Conservation (phyloP, 2,329 filamentous ascomycete species). For the Cladosporium austrohemisphaericum region DNA sequence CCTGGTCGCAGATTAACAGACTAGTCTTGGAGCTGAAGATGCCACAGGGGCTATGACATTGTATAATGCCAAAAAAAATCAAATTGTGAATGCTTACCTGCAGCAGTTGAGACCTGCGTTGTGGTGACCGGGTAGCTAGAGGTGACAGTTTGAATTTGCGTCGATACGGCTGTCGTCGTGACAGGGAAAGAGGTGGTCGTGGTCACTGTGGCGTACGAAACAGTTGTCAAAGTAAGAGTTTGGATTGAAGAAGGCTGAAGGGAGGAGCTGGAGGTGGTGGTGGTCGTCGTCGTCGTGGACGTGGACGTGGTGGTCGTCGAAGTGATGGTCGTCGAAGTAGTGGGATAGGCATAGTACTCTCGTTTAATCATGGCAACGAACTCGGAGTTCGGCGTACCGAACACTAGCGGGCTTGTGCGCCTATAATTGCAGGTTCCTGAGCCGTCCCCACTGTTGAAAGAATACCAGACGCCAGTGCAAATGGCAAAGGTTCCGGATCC, state of each 20-base stretch:
- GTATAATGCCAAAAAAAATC: no score
- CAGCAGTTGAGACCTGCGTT: background rate
- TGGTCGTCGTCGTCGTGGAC: background rate
- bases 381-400: no score
- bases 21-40: no score
- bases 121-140: constrained; percentile 2
- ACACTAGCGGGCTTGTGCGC: no score
- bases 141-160: constrained; percentile 1
- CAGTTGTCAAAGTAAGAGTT: background rate
- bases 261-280: background rate
- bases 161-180: constrained; percentile 4
- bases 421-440: no score
- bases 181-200: background rate
- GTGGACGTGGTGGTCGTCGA: background rate
- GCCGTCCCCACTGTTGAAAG: no score
- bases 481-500: background rate
- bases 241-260: background rate
- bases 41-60: no score
- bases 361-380: background rate
- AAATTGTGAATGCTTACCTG: background rate
- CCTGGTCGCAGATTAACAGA: no score
- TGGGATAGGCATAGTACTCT: background rate
- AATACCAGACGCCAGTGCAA: background rate
- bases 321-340: background rate
- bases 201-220: constrained; percentile 3